A percentile compares a stretch with the other conserved stretches of the same genome.
These are phyloP conservation scores for Senna siamea DNA, from an alignment of 306 rosid genomes.

Conservation along the genomic window DNA sequence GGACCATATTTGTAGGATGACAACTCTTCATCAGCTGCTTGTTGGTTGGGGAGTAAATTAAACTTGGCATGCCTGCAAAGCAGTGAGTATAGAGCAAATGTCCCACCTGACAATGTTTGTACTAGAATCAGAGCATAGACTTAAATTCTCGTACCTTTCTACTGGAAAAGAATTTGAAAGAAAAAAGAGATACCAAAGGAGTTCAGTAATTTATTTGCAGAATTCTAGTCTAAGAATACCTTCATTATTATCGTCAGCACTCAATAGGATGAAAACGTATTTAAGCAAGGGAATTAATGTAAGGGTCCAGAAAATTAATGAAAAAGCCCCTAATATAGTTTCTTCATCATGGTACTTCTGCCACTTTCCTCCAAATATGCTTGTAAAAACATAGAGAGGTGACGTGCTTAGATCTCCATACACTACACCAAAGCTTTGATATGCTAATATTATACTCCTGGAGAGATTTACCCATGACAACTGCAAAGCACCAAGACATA, in stretches of 20 bases:
- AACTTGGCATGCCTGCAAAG: slow-evolving; percentile 88
- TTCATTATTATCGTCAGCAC: slow-evolving; percentile 88
- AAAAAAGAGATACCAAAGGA: not conserved
- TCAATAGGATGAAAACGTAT: slow-evolving; percentile 73
- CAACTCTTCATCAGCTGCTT: slow-evolving; percentile 92
- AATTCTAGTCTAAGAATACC: slow-evolving; percentile 47
- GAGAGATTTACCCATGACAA: slow-evolving; percentile 60
- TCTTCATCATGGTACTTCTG: slow-evolving; percentile 57
- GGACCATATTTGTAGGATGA: slow-evolving; percentile 83
- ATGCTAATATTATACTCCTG: slow-evolving; percentile 68
- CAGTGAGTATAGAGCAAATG: slow-evolving; percentile 84
- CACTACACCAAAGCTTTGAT: slow-evolving; percentile 90
- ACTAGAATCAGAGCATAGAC: slow-evolving; percentile 33
- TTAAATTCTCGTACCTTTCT: slow-evolving; percentile 13
- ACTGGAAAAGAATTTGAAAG: slow-evolving; percentile 3
- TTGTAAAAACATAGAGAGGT: slow-evolving; percentile 76
- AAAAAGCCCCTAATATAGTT: slow-evolving; percentile 77
- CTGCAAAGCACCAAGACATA: slow-evolving; percentile 49
- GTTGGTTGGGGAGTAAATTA: slow-evolving; percentile 85
- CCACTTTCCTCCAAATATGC: slow-evolving; percentile 68
- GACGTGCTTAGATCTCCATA: slow-evolving; percentile 91
- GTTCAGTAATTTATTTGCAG: not conserved
- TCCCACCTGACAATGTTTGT: slow-evolving; percentile 66
- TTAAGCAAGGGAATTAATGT: slow-evolving; percentile 76
- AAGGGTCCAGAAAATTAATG: slow-evolving; percentile 85